Conservation (phyloP, 208 protist species). For the Herpetomonas muscarum region DNA sequence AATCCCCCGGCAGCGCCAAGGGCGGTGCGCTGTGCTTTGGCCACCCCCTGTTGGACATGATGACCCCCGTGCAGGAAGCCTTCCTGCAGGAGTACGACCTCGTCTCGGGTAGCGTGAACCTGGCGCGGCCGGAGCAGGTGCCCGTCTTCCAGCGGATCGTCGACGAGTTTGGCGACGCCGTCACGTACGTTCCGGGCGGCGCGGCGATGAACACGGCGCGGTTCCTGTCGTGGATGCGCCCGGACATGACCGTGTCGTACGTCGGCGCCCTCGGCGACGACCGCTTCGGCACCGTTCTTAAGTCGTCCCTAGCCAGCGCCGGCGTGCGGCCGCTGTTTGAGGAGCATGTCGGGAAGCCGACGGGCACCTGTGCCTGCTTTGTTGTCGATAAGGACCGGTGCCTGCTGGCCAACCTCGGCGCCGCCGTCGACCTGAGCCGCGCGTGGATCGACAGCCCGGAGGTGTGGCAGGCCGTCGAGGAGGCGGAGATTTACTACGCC, state of each 20-base stretch:
- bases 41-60: constrained; percentile 97
- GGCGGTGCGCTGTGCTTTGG: constrained; percentile 60
- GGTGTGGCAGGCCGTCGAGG: constrained; percentile 52
- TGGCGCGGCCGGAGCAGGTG: constrained; percentile 91
- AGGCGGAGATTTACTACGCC: constrained; percentile 74
- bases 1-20: background rate
- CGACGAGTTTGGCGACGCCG: constrained; percentile 34
- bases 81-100: constrained; percentile 85
- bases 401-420: constrained; percentile 94
- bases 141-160: constrained; percentile 81
- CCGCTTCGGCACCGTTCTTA: constrained; percentile 78
- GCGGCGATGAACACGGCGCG: constrained; percentile 96
- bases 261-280: constrained; percentile 94
- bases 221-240: constrained; percentile 75
- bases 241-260: constrained; percentile 33
- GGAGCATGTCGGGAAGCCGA: constrained; percentile 59
- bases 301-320: constrained; percentile 43
- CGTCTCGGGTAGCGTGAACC: constrained; percentile 78
- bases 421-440: constrained; percentile 88
- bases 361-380: constrained; percentile 96
- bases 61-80: constrained; percentile 73
- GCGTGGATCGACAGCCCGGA: constrained; percentile 41
- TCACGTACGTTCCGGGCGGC: constrained; percentile 95
- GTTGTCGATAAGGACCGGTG: constrained; percentile 89
- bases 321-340: constrained; percentile 78